Conservation (phyloP, 306 rosid species). For the Datisca glomerata region DNA sequence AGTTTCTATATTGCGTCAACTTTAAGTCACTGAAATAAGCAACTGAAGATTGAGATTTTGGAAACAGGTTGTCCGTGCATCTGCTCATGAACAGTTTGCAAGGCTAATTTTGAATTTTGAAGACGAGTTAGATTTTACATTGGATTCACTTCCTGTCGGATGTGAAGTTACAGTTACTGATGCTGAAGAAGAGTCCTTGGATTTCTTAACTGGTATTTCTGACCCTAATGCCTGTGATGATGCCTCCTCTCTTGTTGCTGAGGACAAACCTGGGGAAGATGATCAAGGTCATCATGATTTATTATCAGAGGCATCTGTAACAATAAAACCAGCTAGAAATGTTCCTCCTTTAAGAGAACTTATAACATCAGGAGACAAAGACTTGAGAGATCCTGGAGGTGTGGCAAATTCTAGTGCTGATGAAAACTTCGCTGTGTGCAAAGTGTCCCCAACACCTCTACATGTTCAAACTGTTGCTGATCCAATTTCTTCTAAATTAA, state of each 20-base stretch:
- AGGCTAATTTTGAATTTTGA: constrained; percentile 76
- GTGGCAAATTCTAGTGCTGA: constrained; percentile 18
- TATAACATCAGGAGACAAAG: constrained; percentile 24
- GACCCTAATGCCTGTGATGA: constrained; percentile 32
- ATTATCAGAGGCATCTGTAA: constrained; percentile 29
- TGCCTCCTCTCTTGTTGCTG: constrained; percentile 23
- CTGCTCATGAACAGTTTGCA: constrained; percentile 95
- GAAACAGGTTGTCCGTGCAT: constrained; percentile 83
- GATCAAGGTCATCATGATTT: constrained; percentile 23
- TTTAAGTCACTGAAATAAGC: constrained; percentile 4
- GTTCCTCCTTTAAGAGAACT: constrained; percentile 23
- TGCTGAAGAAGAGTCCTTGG: constrained; percentile 52
- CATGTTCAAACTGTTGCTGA: constrained; percentile 75
- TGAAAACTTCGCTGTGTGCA: constrained; percentile 27
- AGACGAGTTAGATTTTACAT: constrained; percentile 59
- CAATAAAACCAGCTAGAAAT: constrained; percentile 39
- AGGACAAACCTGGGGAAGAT: constrained; percentile 27
- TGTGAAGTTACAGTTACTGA: constrained; percentile 48
- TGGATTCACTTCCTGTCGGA: constrained; percentile 55
- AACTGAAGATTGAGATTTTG: constrained; percentile 17
- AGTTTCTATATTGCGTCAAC: not conserved
- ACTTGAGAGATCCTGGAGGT: constrained; percentile 26
- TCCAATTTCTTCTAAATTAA: constrained; percentile 85
- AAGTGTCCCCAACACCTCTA: constrained; percentile 42
- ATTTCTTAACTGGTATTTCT: constrained; percentile 37